phyloP scores from a whole-genome alignment of 2,329 filamentous ascomycete genomes.

The Beauveria australis region DNA sequence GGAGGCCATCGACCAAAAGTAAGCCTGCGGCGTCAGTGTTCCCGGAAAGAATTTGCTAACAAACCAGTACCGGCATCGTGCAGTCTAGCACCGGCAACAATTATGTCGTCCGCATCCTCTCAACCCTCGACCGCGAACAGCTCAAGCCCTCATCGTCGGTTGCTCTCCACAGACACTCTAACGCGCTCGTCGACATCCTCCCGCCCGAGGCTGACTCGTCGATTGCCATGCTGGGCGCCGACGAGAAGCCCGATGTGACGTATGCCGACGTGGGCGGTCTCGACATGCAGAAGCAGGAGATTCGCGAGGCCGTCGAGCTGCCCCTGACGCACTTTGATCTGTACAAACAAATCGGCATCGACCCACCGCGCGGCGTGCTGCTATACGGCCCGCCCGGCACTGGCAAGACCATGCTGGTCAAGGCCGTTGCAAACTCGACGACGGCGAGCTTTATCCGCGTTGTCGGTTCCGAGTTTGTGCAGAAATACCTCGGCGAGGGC shows the following conservation, averaged over 20 bases:
- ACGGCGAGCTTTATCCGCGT: constrained; percentile 98
- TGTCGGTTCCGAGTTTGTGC: constrained; percentile 95
- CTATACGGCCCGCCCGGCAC: constrained; percentile 94
- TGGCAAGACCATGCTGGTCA: constrained; percentile 95
- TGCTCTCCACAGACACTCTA: constrained; percentile 94
- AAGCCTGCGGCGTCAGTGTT: constrained; percentile 24
- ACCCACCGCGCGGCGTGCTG: constrained; percentile 90
- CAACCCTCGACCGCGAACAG: constrained; percentile 94
- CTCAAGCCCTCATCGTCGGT: constrained; percentile 97
- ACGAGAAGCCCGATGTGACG: constrained; percentile 97
- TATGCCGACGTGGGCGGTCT: constrained; percentile 96
- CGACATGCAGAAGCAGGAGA: constrained; percentile 99
- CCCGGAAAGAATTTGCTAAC: not conserved
- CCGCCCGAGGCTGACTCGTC: constrained; percentile 98
- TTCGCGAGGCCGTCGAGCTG: constrained; percentile 92
- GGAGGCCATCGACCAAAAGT: constrained; percentile 99
- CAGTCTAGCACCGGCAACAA: constrained; percentile 98
- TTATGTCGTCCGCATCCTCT: constrained; percentile 97
- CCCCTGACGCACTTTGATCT: constrained; percentile 96
- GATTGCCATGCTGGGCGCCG: constrained; percentile 92
- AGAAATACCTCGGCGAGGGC: constrained; percentile 96
- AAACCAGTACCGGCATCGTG: constrained; percentile 81
- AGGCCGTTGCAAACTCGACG: constrained; percentile 96
- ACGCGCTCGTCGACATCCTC: constrained; percentile 95
- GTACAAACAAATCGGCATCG: constrained; percentile 98